phyloP scores from a whole-genome alignment of 108 stramenopile species.

The Cylindrotheca closterium region DNA sequence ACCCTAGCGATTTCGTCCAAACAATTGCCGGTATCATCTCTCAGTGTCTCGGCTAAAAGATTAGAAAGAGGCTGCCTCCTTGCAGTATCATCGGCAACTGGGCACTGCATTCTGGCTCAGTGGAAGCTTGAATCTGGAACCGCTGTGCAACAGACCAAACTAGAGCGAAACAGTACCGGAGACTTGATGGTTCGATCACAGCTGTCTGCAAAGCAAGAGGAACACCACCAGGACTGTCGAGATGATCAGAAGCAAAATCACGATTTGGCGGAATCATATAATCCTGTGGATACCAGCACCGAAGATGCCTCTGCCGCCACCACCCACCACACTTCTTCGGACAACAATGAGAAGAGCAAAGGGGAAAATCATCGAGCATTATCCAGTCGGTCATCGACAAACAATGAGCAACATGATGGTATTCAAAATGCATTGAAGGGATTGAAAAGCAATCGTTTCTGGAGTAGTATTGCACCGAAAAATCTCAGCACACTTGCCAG shows the following conservation, averaged over 20 bases:
- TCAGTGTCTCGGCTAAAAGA: neutral
- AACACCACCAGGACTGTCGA: neutral
- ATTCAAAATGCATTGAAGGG: no score
- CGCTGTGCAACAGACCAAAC: constrained; percentile 3
- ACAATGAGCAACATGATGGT: neutral
- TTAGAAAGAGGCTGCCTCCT: constrained; percentile 12
- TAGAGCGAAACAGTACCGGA: constrained; percentile 20
- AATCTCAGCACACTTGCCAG: no score
- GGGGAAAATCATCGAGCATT: neutral
- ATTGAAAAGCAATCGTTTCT: neutral
- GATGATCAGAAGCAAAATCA: constrained; percentile 4
- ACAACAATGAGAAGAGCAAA: neutral
- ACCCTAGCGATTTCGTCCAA: neutral
- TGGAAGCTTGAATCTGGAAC: constrained; percentile 16
- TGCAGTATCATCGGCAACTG: constrained; percentile 9
- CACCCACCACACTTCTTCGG: neutral
- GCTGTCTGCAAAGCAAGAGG: no score
- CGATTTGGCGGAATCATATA: neutral
- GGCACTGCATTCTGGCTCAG: constrained; percentile 1
- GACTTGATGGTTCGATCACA: constrained; percentile 7
- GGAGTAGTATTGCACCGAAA: no score
- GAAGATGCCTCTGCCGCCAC: neutral
- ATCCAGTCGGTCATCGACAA: neutral
- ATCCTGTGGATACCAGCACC: neutral
- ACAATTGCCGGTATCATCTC: constrained; percentile 4